phyloP scores from a whole-genome alignment of 179 eudicot genomes.

The Amaranthus tricolor region DNA sequence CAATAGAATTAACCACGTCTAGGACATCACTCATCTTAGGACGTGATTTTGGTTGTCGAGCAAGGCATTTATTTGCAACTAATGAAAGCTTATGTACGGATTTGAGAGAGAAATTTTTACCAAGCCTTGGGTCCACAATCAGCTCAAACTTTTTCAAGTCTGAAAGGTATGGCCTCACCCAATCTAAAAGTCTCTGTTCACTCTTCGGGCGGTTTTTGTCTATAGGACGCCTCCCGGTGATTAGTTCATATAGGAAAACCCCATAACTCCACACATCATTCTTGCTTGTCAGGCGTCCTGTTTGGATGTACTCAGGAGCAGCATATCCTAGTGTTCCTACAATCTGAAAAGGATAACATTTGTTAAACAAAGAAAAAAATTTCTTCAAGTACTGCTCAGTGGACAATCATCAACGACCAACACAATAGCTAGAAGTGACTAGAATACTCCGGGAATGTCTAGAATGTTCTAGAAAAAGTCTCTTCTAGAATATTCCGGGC shows the following conservation, averaged over 20 bases:
- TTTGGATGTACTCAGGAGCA: slow-evolving; percentile 86
- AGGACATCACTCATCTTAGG: slow-evolving; percentile 92
- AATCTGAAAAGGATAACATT: slow-evolving; percentile 42
- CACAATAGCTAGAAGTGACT: background rate
- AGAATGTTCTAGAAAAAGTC: too few relatives aligned
- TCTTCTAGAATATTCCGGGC: too few relatives aligned
- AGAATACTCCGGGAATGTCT: too few relatives aligned
- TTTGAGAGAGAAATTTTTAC: slow-evolving; percentile 45
- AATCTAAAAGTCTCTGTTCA: slow-evolving; percentile 79
- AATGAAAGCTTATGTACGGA: slow-evolving; percentile 71
- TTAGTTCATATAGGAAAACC: slow-evolving; percentile 82
- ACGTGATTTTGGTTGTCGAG: slow-evolving; percentile 63
- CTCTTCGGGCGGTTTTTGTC: slow-evolving; percentile 77
- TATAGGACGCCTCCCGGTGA: slow-evolving; percentile 81
- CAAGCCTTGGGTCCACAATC: slow-evolving; percentile 83
- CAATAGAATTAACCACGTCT: slow-evolving; percentile 58
- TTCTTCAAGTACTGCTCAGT: background rate
- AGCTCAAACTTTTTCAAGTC: slow-evolving; percentile 64
- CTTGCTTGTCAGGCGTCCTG: slow-evolving; percentile 82
- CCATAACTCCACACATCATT: slow-evolving; percentile 96
- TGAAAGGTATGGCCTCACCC: slow-evolving; percentile 78
- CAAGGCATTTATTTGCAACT: slow-evolving; percentile 82
- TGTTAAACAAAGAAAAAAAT: background rate
- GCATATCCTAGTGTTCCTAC: slow-evolving; percentile 95
- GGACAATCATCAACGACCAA: background rate